Evolutionary conservation across 768 basidiomycete genomes (phyloP).

Genomic region (Suillus subaureus): DNA sequence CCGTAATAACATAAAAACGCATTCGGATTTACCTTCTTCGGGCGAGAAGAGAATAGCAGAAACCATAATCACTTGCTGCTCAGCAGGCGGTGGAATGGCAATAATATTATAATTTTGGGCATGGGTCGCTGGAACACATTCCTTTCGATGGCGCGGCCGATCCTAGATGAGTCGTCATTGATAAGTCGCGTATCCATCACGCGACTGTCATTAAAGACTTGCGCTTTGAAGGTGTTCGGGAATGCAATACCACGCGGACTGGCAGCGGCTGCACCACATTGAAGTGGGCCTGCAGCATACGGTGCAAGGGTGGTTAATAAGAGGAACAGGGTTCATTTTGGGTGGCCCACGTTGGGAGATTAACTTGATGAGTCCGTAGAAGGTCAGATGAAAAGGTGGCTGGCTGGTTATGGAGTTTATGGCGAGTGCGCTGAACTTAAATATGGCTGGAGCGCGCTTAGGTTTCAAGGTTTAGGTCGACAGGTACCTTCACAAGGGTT

Average conservation of each 20-base stretch:
- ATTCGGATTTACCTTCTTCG: slow-evolving; percentile 61
- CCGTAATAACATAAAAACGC: slow-evolving; percentile 1
- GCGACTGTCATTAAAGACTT: slow-evolving; percentile 28
- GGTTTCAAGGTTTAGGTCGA: slow-evolving; percentile 4
- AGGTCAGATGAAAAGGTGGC: slow-evolving; percentile 18
- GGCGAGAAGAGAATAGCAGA: slow-evolving; percentile 76
- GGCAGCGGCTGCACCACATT: slow-evolving; percentile 89
- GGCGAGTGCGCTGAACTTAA: slow-evolving; percentile 8
- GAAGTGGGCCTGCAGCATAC: slow-evolving; percentile 74
- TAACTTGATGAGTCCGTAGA: slow-evolving; percentile 20
- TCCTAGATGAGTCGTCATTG: slow-evolving; percentile 50
- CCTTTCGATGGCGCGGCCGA: slow-evolving; percentile 75
- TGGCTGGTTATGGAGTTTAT: slow-evolving; percentile 7
- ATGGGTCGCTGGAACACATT: slow-evolving; percentile 58
- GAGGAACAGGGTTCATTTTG: slow-evolving; percentile 53
- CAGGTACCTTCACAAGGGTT: slow-evolving; percentile 9
- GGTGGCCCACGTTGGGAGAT: slow-evolving; percentile 20
- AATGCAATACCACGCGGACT: slow-evolving; percentile 79
- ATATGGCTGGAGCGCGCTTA: slow-evolving; percentile 1
- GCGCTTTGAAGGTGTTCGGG: slow-evolving; percentile 76
- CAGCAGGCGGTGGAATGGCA: slow-evolving; percentile 73
- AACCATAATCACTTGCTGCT: slow-evolving; percentile 66
- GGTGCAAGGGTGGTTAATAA: slow-evolving; percentile 76
- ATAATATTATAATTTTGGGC: slow-evolving; percentile 66
- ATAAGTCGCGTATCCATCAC: slow-evolving; percentile 22